Evolutionary conservation across 2,329 filamentous ascomycete genomes (phyloP), one percentile per base, ranked within the genome.

Genomic region (Paracoccidioides lutzii): DNA sequence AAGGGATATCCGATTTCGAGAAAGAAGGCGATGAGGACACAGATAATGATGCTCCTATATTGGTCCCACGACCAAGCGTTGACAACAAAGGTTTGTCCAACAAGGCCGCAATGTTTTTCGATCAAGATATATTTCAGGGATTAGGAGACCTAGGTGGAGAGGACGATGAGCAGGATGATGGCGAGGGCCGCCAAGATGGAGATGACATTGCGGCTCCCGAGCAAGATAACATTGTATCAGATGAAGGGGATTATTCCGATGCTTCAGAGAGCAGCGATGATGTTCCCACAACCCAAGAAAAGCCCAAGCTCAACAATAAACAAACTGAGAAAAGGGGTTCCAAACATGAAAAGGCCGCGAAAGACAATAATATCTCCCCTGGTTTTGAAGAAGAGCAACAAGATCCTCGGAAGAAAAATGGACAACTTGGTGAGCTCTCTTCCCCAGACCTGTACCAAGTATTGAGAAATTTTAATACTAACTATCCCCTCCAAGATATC

Each of bases 111-210:
- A 80, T 85, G 58, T 98, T 98, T 74, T 98, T 98, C 69, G 86
- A 87, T 63, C 91, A 96, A 67, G 90, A 96, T 62, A 85, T 98
- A 43, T 98, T 98, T 76, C 84, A 90, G 62, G 88, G 83, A 42
- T 83, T 97, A 54, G 81, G 82, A 28, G 87, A 81, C 0, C 70
- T 85, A 22, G 73, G 84, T 2, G 82, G 81, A 32, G 75, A 79
- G 5, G 71, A 73, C 8, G 73, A 76, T 8, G 73, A 73, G 3
- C 70, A 72, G 3, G 68, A 67, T 10, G 55, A 52, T 12, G 51
- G 38, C 57, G 75, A 78, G 10, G 71, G 73, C 8, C 69, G 72
- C 5, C 68, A 67, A 10, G 46, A 30, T 53, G n/a, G 35, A 6
- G 41, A 15, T 22, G 40, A 40, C 10, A 5, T n/a, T 37, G 37